Base-by-base conservation (phyloP, 2,329 filamentous ascomycete species). In the Chlorencoelia australis region DNA sequence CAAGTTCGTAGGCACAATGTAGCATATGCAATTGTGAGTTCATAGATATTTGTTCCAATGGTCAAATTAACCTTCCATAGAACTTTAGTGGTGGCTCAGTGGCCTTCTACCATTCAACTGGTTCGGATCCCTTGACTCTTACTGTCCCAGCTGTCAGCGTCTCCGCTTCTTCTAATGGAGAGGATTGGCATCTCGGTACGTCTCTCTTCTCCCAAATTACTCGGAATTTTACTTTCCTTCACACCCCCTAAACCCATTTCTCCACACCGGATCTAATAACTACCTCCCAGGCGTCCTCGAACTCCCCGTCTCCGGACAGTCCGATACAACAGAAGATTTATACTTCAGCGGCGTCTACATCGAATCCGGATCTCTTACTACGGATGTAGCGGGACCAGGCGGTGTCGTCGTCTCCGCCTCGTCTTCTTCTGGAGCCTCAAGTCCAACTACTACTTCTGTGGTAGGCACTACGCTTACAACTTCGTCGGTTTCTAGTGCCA, bases 1-100 rank as follows among this genome's bases (percentile, higher is more conserved):
- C n/a, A n/a, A n/a, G n/a, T n/a, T n/a, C n/a, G n/a, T 8, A 85
- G 80, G 80, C 79, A 85, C 57, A 86, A 86, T 54, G 67, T 83
- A 49, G 80, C 79, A 31, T 84, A 83, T 51, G 78, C 77, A 55
- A 81, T 83, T 42, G 65, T 66, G 46, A 41, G 60, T 53, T 15
- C 26, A 3, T 3, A 24, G 17, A 27, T 11, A 10, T 26, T 35
- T 18, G 15, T 4, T 8, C 4, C 10, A 14, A 15, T 30, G 6
- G 27, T 15, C 16, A 16, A 5, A 33, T 20, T 13, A 16, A 17
- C 16, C 15, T 19, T 43, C 52, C 29, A 16, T 7, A 51, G 44
- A 71, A 85, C 62, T 86, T 85, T 50, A 59, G 58, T 11, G 68
- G 63, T 25, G 62, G 68, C 46, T 73, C 67, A 4, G 77, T 85